Evolutionary conservation across 164 flowering plant genomes (phyloP), one percentile per base, ranked within the genome.

Genomic region (Protea cynaroides): DNA sequence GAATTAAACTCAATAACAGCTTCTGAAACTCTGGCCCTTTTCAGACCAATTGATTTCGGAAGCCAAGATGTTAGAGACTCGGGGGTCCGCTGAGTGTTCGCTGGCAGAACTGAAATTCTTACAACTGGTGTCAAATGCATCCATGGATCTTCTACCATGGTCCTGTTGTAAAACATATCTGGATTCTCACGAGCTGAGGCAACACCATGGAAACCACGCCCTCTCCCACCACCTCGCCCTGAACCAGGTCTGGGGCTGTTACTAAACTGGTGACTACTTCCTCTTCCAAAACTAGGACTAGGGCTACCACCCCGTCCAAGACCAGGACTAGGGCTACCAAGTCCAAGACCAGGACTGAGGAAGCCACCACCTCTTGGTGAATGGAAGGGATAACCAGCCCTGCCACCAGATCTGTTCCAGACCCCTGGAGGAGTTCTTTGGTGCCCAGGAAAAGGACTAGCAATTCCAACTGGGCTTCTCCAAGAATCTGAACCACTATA

Each of bases 61-160:
- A 77, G 78, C 88, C 84, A 78, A 61, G 81, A 70, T 46, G 62
- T 70, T 43, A 58, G 24, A 25, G 71, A 62, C 29, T 34, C 67
- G 1, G 68, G 55, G 11, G 65, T 34, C n/a, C 38, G 24, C 21
- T 6, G 24, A 44, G 53, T 52, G 14, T 21, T 60, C 3, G 1
- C 50, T 4, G 59, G 25, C 21, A 47, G 47, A n/a, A 37, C 59
- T 47, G 40, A 24, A 36, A 19, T 51, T 83, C 86, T 81, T 34
- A 79, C 25, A 23, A 83, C 71, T 69, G 97, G 96, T 62, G 69
- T 65, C 75, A 91, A 59, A 29, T 44, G 51, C 74, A 78, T 71
- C 97, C 96, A 88, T 8, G 97, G 97, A 52, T 91, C 97, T 71
- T 83, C 97, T 6, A 84, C 59, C 96, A 91, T 88, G 59, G 91